These are phyloP conservation scores for Geranium rotundifolium DNA, from an alignment of 345 rosid genomes.

Conservation along the genomic window DNA sequence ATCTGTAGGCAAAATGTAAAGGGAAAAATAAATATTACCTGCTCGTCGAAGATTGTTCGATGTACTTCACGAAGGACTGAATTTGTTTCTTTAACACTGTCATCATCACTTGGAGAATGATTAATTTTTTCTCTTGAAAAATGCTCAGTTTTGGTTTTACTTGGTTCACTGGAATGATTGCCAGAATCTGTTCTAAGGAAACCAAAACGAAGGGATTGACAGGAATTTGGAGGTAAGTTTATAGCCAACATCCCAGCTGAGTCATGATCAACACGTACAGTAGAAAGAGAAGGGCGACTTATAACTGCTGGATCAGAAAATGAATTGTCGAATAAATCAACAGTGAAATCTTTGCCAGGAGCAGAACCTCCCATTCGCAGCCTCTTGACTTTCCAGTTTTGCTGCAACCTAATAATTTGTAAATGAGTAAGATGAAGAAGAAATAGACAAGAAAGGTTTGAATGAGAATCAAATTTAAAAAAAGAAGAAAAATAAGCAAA, in stretches of 20 bases:
- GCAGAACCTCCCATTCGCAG: conserved; percentile 58
- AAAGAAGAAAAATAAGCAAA: too few species aligned
- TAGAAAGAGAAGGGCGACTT: conserved; percentile 52
- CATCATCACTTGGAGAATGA: conserved; percentile 43
- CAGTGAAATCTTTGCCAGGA: conserved; percentile 66
- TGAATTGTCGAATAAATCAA: conserved; percentile 76
- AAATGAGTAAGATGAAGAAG: neutral
- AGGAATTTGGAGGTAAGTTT: conserved; percentile 63
- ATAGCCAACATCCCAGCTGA: conserved; percentile 88
- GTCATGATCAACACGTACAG: conserved; percentile 75
- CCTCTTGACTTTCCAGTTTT: conserved; percentile 94
- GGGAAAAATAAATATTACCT: conserved; percentile 27
- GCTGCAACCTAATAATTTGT: conserved; percentile 74
- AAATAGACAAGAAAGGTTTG: neutral
- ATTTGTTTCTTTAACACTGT: conserved; percentile 54
- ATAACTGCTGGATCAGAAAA: conserved; percentile 34
- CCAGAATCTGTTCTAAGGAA: conserved; percentile 42
- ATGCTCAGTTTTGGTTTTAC: conserved; percentile 23
- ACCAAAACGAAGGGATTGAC: conserved; percentile 64
- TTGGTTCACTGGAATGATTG: conserved; percentile 19
- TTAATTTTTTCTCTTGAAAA: conserved; percentile 24
- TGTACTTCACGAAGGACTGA: conserved; percentile 62
- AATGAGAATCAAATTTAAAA: neutral
- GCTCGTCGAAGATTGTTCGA: conserved; percentile 75
- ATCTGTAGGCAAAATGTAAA: neutral